Evolutionary conservation across 2,329 filamentous ascomycete species (phyloP).

Genomic region (Penicillium polonicum): DNA sequence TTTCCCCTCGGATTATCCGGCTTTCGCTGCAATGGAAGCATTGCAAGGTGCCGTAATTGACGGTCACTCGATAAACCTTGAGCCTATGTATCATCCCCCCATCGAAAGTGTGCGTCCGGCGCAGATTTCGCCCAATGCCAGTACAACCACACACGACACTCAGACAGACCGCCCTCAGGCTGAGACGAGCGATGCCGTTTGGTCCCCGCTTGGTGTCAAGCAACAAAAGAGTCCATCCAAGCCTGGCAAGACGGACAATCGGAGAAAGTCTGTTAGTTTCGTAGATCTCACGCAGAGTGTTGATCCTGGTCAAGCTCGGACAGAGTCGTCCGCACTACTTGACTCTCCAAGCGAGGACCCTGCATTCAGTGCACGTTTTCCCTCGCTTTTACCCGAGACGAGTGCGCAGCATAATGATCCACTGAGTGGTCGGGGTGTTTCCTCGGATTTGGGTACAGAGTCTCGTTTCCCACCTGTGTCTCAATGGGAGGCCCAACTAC

Average conservation of each 20-base stretch:
- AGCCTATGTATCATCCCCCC: slow-evolving; percentile 35
- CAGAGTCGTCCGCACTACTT: slow-evolving; percentile 23
- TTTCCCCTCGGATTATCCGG: slow-evolving; percentile 37
- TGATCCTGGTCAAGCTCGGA: background rate
- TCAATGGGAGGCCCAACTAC: slow-evolving; percentile 37
- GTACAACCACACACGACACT: background rate
- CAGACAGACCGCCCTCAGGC: background rate
- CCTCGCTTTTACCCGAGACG: slow-evolving; percentile 32
- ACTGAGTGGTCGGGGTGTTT: slow-evolving; percentile 10
- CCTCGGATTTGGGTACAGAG: slow-evolving; percentile 24
- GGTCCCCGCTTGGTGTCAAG: background rate
- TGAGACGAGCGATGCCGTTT: background rate
- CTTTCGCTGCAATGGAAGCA: slow-evolving; percentile 37
- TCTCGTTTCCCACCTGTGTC: slow-evolving; percentile 39
- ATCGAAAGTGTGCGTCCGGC: slow-evolving; percentile 18
- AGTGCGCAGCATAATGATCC: background rate
- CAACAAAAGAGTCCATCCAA: background rate
- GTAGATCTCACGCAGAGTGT: slow-evolving; percentile 3
- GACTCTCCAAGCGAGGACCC: slow-evolving; percentile 34
- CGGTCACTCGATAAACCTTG: slow-evolving; percentile 43
- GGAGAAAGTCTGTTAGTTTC: slow-evolving; percentile 21
- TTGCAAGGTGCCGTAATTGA: slow-evolving; percentile 40
- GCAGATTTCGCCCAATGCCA: background rate
- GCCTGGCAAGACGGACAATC: background rate
- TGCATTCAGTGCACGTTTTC: slow-evolving; percentile 36